These are phyloP conservation scores for Xylariaceae sp. DNA, from an alignment of 2,329 filamentous ascomycete genomes.

Conservation along the genomic window DNA sequence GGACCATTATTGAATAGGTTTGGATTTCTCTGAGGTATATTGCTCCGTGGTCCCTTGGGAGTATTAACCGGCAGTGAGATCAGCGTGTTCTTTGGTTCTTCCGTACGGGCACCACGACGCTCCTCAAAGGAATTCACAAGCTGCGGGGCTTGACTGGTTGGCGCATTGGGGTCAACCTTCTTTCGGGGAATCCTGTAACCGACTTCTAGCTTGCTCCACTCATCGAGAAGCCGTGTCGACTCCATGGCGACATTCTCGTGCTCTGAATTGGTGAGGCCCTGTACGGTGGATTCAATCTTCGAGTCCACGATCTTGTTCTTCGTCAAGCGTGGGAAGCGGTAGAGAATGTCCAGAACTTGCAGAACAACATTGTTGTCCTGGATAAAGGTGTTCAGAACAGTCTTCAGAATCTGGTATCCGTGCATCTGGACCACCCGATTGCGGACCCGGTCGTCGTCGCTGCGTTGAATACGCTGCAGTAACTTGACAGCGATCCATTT, in stretches of 20 bases:
- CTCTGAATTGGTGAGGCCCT: conserved; percentile 60
- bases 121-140: conserved; percentile 55
- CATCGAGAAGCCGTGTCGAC: conserved; percentile 66
- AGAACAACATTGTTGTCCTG: conserved; percentile 87
- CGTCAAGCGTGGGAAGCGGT: conserved; percentile 82
- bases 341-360: conserved; percentile 84
- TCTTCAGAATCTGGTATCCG: conserved; percentile 91
- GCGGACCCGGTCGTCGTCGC: conserved; percentile 79
- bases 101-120: conserved; percentile 56
- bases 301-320: conserved; percentile 97
- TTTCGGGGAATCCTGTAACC: conserved; percentile 90
- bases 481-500: conserved; percentile 99
- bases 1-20: conserved; percentile 48
- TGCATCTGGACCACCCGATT: conserved; percentile 93
- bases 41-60: conserved; percentile 57
- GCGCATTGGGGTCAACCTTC: conserved; percentile 68
- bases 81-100: conserved; percentile 36
- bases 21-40: conserved; percentile 47
- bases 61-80: conserved; percentile 45
- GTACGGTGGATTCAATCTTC: conserved; percentile 81
- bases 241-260: conserved; percentile 71
- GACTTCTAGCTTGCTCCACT: conserved; percentile 84
- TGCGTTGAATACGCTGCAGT: conserved; percentile 78
- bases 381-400: conserved; percentile 74
- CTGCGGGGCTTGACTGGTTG: conserved; percentile 34